Conservation (phyloP, 2,329 filamentous ascomycete genomes). For the Rhynchosporium agropyri region DNA sequence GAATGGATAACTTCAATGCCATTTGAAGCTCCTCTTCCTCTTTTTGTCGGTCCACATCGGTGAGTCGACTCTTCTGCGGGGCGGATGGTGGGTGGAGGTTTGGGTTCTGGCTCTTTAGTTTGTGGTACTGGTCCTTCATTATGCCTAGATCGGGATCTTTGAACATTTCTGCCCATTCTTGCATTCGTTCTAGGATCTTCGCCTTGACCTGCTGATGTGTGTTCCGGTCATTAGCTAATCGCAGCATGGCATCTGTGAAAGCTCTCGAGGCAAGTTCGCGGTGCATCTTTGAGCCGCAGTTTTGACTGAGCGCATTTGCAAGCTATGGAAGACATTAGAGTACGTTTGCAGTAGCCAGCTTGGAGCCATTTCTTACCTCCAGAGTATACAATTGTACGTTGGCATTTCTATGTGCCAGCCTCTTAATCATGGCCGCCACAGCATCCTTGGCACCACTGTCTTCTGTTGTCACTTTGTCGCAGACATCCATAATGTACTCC, state of each 20-base stretch:
- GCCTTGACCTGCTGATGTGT: slow-evolving; percentile 95
- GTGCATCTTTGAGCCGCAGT: slow-evolving; percentile 70
- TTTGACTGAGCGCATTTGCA: slow-evolving; percentile 72
- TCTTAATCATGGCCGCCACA: slow-evolving; percentile 72
- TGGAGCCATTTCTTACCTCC: slow-evolving; percentile 51
- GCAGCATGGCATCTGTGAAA: slow-evolving; percentile 87
- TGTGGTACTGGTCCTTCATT: slow-evolving; percentile 93
- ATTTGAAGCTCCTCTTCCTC: slow-evolving; percentile 98
- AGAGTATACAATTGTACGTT: slow-evolving; percentile 80
- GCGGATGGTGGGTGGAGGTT: slow-evolving; percentile 90
- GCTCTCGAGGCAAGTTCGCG: slow-evolving; percentile 71
- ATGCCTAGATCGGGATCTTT: slow-evolving; percentile 89
- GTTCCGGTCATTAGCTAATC: slow-evolving; percentile 90
- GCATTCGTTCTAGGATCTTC: slow-evolving; percentile 96
- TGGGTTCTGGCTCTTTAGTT: slow-evolving; percentile 81
- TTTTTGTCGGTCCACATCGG: slow-evolving; percentile 85
- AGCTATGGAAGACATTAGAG: slow-evolving; percentile 49
- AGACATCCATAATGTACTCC: slow-evolving; percentile 58
- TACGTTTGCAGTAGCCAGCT: slow-evolving; percentile 11
- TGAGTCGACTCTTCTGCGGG: slow-evolving; percentile 89
- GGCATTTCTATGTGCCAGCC: slow-evolving; percentile 72
- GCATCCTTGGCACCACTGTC: slow-evolving; percentile 62
- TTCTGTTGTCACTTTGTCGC: slow-evolving; percentile 46
- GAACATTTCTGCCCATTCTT: slow-evolving; percentile 96
- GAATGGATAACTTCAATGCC: slow-evolving; percentile 87